A percentile compares a stretch with the other conserved stretches of the same genome.
These are phyloP conservation scores for Naganishia onofrii DNA, from an alignment of 768 basidiomycete genomes.

Conservation along the genomic window DNA sequence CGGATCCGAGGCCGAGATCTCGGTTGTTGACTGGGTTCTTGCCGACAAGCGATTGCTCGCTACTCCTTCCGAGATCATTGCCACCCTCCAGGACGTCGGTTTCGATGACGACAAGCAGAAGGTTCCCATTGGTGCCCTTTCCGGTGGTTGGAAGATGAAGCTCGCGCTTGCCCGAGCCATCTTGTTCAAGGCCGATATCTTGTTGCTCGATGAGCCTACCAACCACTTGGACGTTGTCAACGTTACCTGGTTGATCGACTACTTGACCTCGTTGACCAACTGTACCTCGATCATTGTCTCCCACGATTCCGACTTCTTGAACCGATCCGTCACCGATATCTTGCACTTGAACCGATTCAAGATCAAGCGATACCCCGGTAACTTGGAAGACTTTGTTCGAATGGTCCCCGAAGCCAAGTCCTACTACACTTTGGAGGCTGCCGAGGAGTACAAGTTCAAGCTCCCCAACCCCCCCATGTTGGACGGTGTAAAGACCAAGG, in stretches of 20 bases:
- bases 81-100: conserved; percentile 84
- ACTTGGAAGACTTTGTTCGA: conserved; percentile 90
- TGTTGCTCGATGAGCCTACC: conserved; percentile 93
- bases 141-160: conserved; percentile 99
- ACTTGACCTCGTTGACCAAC: conserved; percentile 76
- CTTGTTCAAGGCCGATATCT: conserved; percentile 96
- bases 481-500: conserved; percentile 99
- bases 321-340: conserved; percentile 96
- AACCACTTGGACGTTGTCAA: conserved; percentile 86
- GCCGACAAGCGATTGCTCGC: conserved; percentile 78
- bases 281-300: conserved; percentile 99
- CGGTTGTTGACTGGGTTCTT: conserved; percentile 83
- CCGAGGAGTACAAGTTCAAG: conserved; percentile 98
- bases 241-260: conserved; percentile 94
- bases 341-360: conserved; percentile 99
- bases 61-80: conserved; percentile 65
- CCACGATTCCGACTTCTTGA: conserved; percentile 95
- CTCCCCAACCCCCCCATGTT: conserved; percentile 93
- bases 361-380: conserved; percentile 89
- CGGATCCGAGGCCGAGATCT: conserved; percentile 85
- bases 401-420: conserved; percentile 94
- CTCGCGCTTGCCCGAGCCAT: conserved; percentile 94
- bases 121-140: conserved; percentile 80
- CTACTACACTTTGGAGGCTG: conserved; percentile 92
- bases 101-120: conserved; percentile 84